Evolutionary conservation across 2,329 filamentous ascomycete species (phyloP).

Genomic region (Aulographum hederae): DNA sequence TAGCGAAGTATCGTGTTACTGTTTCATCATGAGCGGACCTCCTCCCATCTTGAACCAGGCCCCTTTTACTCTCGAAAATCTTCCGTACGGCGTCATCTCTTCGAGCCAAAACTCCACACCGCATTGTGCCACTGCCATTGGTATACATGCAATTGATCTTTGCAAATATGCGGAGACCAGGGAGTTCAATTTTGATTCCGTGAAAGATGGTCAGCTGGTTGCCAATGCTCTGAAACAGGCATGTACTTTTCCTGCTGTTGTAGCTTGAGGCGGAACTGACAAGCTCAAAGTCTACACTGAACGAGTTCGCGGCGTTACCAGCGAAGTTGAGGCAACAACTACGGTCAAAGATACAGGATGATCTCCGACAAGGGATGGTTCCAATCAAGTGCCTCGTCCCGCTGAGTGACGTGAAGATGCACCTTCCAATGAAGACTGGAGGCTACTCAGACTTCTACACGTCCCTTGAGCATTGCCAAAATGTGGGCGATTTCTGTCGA

Average conservation of each 20-base stretch:
- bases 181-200: too few species aligned
- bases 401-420: constrained; percentile 13
- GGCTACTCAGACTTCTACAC: constrained; percentile 43
- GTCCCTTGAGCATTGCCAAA: constrained; percentile 33
- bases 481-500: constrained; percentile 24
- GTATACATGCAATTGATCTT: background rate
- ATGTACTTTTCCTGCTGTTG: too few species aligned
- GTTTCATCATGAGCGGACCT: too few species aligned
- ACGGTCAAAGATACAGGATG: background rate
- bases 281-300: too few species aligned
- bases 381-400: background rate
- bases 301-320: background rate
- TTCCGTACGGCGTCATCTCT: constrained; percentile 1
- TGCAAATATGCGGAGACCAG: background rate
- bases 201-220: background rate
- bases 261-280: too few species aligned
- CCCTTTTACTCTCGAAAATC: background rate
- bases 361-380: background rate
- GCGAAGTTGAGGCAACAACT: background rate
- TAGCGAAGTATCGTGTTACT: too few species aligned
- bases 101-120: background rate
- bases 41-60: background rate
- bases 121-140: background rate
- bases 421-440: constrained; percentile 35
- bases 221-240: too few species aligned